These are phyloP conservation scores for Calycina marina DNA, from an alignment of 2,329 filamentous ascomycete genomes.

Conservation along the genomic window DNA sequence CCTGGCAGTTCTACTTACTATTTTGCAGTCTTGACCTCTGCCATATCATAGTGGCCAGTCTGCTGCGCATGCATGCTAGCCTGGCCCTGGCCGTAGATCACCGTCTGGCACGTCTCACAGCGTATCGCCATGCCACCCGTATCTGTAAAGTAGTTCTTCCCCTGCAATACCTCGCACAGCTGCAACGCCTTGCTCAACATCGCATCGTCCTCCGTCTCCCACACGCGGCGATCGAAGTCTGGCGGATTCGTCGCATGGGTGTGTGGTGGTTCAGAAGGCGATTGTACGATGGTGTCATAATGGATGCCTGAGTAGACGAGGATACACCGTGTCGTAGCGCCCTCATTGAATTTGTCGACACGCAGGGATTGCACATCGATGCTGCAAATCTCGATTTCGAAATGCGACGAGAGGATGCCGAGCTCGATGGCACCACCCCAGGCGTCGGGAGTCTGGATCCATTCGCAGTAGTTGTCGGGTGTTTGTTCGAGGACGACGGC, in stretches of 20 bases:
- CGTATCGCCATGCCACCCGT: constrained; percentile 64
- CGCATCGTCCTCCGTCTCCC: constrained; percentile 40
- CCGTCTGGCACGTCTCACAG: constrained; percentile 60
- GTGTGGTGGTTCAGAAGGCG: constrained; percentile 42
- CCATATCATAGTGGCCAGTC: constrained; percentile 46
- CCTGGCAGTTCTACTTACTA: too few relatives aligned
- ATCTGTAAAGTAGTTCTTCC: constrained; percentile 76
- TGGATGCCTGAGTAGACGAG: constrained; percentile 87
- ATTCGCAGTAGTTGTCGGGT: constrained; percentile 63
- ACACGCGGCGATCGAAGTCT: constrained; percentile 56
- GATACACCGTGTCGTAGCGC: constrained; percentile 49
- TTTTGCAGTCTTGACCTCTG: constrained; percentile 28
- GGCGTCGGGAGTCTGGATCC: constrained; percentile 64
- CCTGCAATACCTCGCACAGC: constrained; percentile 50
- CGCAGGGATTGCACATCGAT: constrained; percentile 61
- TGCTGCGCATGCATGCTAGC: constrained; percentile 46
- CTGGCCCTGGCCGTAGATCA: constrained; percentile 50
- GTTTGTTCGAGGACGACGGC: constrained; percentile 59
- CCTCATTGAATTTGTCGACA: constrained; percentile 68
- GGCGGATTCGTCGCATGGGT: constrained; percentile 44
- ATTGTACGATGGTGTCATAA: constrained; percentile 78
- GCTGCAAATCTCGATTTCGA: constrained; percentile 72
- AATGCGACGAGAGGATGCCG: constrained; percentile 69
- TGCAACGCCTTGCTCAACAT: constrained; percentile 55
- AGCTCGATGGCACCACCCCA: constrained; percentile 93